Conservation (phyloP, 139 green algal genomes). For the Diplosphaera chodatii region DNA sequence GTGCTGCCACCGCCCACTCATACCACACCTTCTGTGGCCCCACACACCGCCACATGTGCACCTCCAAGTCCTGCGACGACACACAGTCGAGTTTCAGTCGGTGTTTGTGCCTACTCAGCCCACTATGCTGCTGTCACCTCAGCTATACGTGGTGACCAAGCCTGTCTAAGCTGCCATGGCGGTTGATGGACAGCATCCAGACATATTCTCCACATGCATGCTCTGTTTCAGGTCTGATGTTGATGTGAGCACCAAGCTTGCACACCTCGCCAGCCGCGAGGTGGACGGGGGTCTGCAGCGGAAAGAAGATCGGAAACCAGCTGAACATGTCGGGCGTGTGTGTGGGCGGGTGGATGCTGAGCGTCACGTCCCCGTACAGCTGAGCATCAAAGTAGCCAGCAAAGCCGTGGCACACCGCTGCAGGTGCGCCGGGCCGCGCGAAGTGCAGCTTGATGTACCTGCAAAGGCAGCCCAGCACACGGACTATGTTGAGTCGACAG, state of each 20-base stretch:
- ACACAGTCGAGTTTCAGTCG: too few species aligned
- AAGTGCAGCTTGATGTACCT: constrained; percentile 55
- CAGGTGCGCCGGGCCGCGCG: constrained; percentile 28
- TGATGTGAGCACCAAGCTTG: too few species aligned
- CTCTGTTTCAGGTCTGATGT: too few species aligned
- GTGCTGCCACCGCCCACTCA: constrained; percentile 59
- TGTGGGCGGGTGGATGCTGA: constrained; percentile 84
- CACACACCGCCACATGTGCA: constrained; percentile 82
- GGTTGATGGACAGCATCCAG: too few species aligned
- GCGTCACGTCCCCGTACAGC: constrained; percentile 80
- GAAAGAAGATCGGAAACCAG: constrained; percentile 99
- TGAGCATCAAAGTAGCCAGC: constrained; percentile 93
- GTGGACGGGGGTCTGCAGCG: constrained; percentile 69
- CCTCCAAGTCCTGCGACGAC: constrained; percentile 46
- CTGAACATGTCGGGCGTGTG: constrained; percentile 86
- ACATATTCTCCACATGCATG: too few species aligned
- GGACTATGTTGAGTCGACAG: too few species aligned
- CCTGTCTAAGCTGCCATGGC: too few species aligned
- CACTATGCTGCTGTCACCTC: too few species aligned
- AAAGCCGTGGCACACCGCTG: constrained; percentile 79
- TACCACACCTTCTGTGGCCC: constrained; percentile 87
- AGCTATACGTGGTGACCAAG: too few species aligned
- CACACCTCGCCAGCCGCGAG: constrained; percentile 40
- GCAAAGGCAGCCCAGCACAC: too few species aligned
- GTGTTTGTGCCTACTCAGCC: too few species aligned